Percentiles rank a stretch among this genome's conserved stretches.
Evolutionary conservation across 2,329 filamentous ascomycete species (phyloP).

Genomic region (Monosporascus sp.): DNA sequence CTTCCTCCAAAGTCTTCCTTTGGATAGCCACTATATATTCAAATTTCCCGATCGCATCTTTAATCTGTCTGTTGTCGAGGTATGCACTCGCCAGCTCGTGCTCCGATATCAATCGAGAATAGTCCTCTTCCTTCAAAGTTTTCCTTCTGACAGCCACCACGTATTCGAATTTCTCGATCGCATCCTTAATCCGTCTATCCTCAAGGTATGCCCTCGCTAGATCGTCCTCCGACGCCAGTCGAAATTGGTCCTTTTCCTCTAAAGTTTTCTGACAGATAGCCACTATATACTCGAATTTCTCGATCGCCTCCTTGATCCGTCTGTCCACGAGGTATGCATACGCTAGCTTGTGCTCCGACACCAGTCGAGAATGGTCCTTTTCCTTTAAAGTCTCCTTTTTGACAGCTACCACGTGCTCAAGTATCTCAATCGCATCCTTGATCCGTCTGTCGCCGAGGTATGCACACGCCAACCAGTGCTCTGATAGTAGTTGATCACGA

Average conservation of each 20-base stretch:
- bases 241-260: too few relatives aligned
- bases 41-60: constrained; percentile 8
- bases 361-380: neutral
- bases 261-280: too few relatives aligned
- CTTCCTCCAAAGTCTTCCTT: neutral
- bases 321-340: neutral
- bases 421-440: neutral
- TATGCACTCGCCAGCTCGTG: too few relatives aligned
- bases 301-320: constrained; percentile 7
- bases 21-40: constrained; percentile 2
- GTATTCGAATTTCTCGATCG: too few relatives aligned
- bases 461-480: neutral
- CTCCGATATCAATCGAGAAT: too few relatives aligned
- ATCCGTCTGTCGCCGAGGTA: neutral
- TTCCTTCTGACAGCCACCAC: too few relatives aligned
- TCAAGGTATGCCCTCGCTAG: too few relatives aligned
- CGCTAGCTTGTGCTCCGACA: neutral
- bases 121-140: too few relatives aligned
- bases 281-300: constrained; percentile 3
- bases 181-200: too few relatives aligned
- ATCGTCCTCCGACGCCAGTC: too few relatives aligned
- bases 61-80: neutral
- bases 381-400: neutral
- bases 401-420: neutral
- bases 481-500: neutral